These are phyloP conservation scores for Papilionanthe hybrid DNA, from an alignment of 116 monocot genomes.

Conservation along the genomic window DNA sequence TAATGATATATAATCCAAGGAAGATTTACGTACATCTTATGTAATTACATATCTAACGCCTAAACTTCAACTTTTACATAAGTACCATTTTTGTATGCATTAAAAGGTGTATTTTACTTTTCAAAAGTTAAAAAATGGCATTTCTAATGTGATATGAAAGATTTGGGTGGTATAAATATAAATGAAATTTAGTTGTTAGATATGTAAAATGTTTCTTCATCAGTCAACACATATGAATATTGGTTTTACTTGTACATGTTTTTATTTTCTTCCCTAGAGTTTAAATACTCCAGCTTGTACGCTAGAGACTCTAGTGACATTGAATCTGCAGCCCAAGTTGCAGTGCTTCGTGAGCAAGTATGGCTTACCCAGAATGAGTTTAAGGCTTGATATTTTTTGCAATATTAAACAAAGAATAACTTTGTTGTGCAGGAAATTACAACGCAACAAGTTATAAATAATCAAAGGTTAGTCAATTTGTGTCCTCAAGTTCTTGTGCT, in stretches of 20 bases:
- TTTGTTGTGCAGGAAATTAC: conserved; percentile 66
- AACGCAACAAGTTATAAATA: conserved; percentile 74
- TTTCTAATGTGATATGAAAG: too few relatives aligned
- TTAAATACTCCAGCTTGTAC: conserved; percentile 6
- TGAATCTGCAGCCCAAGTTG: conserved; percentile 66
- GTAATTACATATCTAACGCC: too few relatives aligned
- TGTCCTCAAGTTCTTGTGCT: conserved; percentile 1
- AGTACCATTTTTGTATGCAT: too few relatives aligned
- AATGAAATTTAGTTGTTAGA: too few relatives aligned
- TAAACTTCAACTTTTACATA: too few relatives aligned
- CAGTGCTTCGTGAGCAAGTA: conserved; percentile 80
- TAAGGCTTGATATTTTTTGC: conserved; percentile 4
- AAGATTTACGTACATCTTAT: too few relatives aligned
- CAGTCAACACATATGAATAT: background rate
- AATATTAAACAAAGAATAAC: conserved; percentile 12
- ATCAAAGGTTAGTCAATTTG: conserved; percentile 51
- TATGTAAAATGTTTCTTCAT: background rate
- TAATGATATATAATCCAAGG: background rate
- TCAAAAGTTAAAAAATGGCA: too few relatives aligned
- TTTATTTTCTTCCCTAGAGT: conserved; percentile 13
- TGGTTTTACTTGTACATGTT: background rate
- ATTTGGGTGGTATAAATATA: too few relatives aligned
- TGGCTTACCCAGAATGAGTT: conserved; percentile 1
- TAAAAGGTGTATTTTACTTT: too few relatives aligned
- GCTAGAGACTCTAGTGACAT: conserved; percentile 27